phyloP scores from a whole-genome alignment of 2,329 filamentous ascomycete species.

The Colletotrichum lupini region DNA sequence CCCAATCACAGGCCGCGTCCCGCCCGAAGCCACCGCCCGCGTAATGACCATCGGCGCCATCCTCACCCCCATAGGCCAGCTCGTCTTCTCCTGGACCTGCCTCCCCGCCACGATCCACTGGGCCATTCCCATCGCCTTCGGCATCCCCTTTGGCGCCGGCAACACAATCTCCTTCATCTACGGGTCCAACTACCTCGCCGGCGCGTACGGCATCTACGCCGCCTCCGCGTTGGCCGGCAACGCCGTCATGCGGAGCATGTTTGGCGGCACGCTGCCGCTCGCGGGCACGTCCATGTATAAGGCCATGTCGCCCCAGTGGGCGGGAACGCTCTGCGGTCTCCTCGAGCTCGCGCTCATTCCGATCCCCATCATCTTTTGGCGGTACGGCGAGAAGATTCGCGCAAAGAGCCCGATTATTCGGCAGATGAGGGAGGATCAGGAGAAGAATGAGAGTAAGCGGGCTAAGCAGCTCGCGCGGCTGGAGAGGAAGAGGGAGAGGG shows the following conservation, averaged over 20 bases:
- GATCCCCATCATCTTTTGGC: slow-evolving; percentile 83
- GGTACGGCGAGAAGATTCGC: slow-evolving; percentile 65
- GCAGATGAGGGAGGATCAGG: slow-evolving; percentile 58
- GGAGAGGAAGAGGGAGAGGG: slow-evolving; percentile 38
- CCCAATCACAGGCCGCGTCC: slow-evolving; percentile 76
- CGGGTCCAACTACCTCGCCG: slow-evolving; percentile 81
- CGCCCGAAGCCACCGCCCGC: slow-evolving; percentile 84
- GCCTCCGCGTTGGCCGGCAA: slow-evolving; percentile 86
- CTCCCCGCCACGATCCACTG: slow-evolving; percentile 82
- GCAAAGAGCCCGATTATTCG: slow-evolving; percentile 60
- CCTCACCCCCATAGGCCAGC: slow-evolving; percentile 79
- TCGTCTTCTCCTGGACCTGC: slow-evolving; percentile 91
- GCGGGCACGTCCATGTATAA: slow-evolving; percentile 79
- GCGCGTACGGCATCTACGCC: slow-evolving; percentile 80
- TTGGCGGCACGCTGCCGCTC: slow-evolving; percentile 83
- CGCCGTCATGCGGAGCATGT: slow-evolving; percentile 75
- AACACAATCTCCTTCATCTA: slow-evolving; percentile 87
- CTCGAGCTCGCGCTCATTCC: slow-evolving; percentile 81
- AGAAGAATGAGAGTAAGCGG: slow-evolving; percentile 47
- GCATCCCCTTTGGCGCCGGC: slow-evolving; percentile 81
- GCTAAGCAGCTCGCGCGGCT: slow-evolving; percentile 43
- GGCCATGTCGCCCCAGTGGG: slow-evolving; percentile 79
- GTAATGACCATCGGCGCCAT: slow-evolving; percentile 83
- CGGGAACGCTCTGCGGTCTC: slow-evolving; percentile 79
- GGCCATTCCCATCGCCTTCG: slow-evolving; percentile 82